Percentiles rank a stretch among this genome's conserved stretches.
These are phyloP conservation scores for Alternaria rosae DNA, from an alignment of 2,329 filamentous ascomycete genomes.

Conservation along the genomic window DNA sequence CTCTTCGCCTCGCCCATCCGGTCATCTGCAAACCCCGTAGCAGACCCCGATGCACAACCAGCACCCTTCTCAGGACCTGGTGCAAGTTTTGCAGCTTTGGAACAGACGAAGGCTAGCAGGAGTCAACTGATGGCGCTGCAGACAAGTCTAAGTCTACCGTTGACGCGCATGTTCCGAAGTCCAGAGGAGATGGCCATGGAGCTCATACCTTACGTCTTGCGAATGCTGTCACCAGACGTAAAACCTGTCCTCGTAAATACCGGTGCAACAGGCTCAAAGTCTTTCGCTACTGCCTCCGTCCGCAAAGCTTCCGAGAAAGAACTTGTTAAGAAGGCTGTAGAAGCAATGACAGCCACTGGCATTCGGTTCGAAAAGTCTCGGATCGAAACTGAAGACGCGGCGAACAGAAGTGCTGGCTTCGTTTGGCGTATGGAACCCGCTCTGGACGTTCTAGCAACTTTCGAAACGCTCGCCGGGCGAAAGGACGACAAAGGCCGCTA, in stretches of 20 bases:
- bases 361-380: slow-evolving; percentile 81
- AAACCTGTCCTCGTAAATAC: slow-evolving; percentile 88
- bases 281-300: slow-evolving; percentile 75
- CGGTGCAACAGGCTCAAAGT: slow-evolving; percentile 48
- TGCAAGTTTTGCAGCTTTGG: slow-evolving; percentile 81
- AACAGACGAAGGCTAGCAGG: slow-evolving; percentile 80
- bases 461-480: slow-evolving; percentile 69
- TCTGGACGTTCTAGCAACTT: slow-evolving; percentile 80
- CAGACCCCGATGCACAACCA: slow-evolving; percentile 53
- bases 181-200: slow-evolving; percentile 79
- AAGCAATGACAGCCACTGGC: slow-evolving; percentile 82
- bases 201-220: slow-evolving; percentile 82
- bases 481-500: slow-evolving; percentile 81
- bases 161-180: slow-evolving; percentile 81
- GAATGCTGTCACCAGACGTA: slow-evolving; percentile 86
- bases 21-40: slow-evolving; percentile 53
- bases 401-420: slow-evolving; percentile 65
- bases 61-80: slow-evolving; percentile 82
- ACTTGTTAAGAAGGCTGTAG: slow-evolving; percentile 80
- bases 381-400: slow-evolving; percentile 72
- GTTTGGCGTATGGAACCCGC: slow-evolving; percentile 95
- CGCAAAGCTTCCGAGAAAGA: slow-evolving; percentile 83
- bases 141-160: slow-evolving; percentile 71
- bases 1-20: slow-evolving; percentile 75
- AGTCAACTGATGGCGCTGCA: slow-evolving; percentile 78